These are phyloP conservation scores for Xylaria cubensis DNA, from an alignment of 495 filamentous ascomycete species.

Conservation along the genomic window DNA sequence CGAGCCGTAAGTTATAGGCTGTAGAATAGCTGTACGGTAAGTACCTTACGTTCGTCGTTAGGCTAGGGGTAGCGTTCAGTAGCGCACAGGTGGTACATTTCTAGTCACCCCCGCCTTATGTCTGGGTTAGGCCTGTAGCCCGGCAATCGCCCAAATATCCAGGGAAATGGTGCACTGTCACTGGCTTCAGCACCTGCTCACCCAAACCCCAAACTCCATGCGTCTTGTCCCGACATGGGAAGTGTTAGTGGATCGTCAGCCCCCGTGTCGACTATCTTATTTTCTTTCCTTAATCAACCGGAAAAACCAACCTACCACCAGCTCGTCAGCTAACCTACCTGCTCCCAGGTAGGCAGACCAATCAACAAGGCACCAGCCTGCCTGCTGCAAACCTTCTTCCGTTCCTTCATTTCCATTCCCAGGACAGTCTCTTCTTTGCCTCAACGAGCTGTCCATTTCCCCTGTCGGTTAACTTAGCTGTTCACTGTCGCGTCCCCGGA, in stretches of 20 bases:
- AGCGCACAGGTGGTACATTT: background rate
- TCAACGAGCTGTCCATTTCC: background rate
- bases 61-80: background rate
- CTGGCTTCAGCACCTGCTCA: background rate
- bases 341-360: constrained; percentile 35
- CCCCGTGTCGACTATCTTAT: constrained; percentile 38
- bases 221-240: constrained; percentile 23
- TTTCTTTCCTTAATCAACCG: constrained; percentile 38
- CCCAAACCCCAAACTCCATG: constrained; percentile 4
- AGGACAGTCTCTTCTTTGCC: constrained; percentile 22
- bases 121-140: constrained; percentile 6
- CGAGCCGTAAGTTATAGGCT: background rate
- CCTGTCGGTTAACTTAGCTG: constrained; percentile 17
- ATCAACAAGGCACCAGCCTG: constrained; percentile 28
- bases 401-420: constrained; percentile 24
- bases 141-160: background rate
- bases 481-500: constrained; percentile 42
- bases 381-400: constrained; percentile 25
- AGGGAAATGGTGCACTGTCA: constrained; percentile 3
- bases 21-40: background rate
- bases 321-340: constrained; percentile 24
- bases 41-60: background rate
- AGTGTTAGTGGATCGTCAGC: constrained; percentile 37
- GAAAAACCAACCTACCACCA: constrained; percentile 37
- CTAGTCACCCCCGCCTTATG: constrained; percentile 10